These are phyloP conservation scores for Orbilia blumenaviensis DNA, from an alignment of 2,329 filamentous ascomycete genomes.

Conservation along the genomic window DNA sequence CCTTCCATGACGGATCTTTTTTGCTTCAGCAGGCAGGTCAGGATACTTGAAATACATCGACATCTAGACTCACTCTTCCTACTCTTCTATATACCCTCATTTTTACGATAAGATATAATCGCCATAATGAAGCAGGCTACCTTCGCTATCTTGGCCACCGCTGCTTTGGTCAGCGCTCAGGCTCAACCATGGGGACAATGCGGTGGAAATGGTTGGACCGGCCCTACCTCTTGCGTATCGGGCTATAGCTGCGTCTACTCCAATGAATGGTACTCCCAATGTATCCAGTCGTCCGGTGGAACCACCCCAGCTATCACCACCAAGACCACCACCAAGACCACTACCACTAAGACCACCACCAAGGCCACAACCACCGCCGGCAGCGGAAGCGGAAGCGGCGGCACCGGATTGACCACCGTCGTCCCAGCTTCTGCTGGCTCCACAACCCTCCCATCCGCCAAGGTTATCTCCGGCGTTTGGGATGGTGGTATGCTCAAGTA, in stretches of 20 bases:
- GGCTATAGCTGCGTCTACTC: conserved; percentile 46
- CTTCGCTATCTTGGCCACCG: conserved; percentile 24
- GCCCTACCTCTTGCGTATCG: conserved; percentile 54
- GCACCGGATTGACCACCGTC: conserved; percentile 53
- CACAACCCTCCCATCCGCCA: conserved; percentile 62
- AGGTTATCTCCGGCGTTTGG: conserved; percentile 60
- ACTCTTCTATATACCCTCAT: background rate
- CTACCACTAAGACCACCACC: conserved; percentile 49
- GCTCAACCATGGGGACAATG: conserved; percentile 54
- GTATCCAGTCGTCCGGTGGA: conserved; percentile 54
- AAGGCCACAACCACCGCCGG: conserved; percentile 40
- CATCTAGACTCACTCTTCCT: background rate
- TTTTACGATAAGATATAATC: background rate
- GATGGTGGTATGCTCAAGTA: conserved; percentile 66
- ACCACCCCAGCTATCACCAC: background rate
- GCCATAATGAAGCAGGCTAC: conserved; percentile 34
- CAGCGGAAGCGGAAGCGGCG: conserved; percentile 5
- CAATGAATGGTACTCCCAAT: conserved; percentile 55
- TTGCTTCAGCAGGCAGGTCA: conserved; percentile 18
- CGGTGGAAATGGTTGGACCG: conserved; percentile 58
- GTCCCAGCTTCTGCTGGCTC: conserved; percentile 56
- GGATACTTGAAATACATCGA: conserved; percentile 1
- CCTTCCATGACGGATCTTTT: background rate
- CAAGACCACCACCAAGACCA: conserved; percentile 38
- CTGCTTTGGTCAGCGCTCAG: conserved; percentile 52